Evolutionary conservation across 192 early-diverging fungal genomes (phyloP), one percentile per base, ranked within the genome.

Genomic region (Coemansia sp.): DNA sequence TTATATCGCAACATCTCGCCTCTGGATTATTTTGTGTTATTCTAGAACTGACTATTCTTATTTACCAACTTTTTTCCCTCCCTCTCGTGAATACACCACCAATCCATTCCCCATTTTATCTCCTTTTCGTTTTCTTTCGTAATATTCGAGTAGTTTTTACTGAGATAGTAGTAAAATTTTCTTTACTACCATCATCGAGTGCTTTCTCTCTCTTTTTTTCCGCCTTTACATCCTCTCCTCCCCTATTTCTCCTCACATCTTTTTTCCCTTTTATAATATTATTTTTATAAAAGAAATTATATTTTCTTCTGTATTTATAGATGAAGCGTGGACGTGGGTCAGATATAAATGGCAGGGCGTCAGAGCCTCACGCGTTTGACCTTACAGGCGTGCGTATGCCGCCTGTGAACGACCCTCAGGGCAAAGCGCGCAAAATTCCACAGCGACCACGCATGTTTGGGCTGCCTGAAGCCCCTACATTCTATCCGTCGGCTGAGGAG

Each of bases 401-500:
- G 60, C 69, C 69, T 8, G 46, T 59, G 41, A 17, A 44, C 11
- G 69, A 75, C 45, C 71, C 76, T 14, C 81, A 83, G 61, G 72
- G 63, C 37, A 69, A 63, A 44, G 68, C 81, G 8, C 62, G 50
- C 16, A 61, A 66, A 13, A 44, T 72, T 17, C 59, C 63, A 41
- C 72, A 65, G 39, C 60, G 81, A 11, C 61, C 53, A 56, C 84
- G 86, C 72, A 81, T 87, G 49, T 95, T 94, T 86, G 92, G 89
- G 37, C 70, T 96, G 8, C 76, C 77, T 12, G 81, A 90, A 46
- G 92, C 92, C 2, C 93, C 93, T 1, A 86, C 85, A 11, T 97
- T 89, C 77, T 87, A 90, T 56, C 97, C 97, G 9, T 91, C 93
- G 5, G 50, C 65, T 5, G 84, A 92, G 44, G 91, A 98, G 81